Evolutionary conservation across 177 flowering plant species (phyloP).

Genomic region (Viscum album): DNA sequence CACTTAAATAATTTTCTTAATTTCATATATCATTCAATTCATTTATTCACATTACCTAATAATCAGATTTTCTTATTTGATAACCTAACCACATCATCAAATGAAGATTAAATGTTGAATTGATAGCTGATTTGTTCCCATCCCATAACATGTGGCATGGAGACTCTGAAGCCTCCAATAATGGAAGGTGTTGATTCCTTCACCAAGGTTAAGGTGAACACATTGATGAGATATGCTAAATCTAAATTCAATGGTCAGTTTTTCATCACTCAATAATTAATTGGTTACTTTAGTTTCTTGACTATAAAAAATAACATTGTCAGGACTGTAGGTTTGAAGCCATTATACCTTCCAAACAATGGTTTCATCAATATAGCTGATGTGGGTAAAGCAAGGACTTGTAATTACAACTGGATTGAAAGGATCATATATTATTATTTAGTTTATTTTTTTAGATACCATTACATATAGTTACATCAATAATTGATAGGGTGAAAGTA

Average conservation of each 20-base stretch:
- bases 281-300: background rate
- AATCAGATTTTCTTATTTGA: too few relatives aligned
- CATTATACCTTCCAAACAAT: background rate
- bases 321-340: background rate
- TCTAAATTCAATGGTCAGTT: background rate
- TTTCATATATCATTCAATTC: too few relatives aligned
- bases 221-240: background rate
- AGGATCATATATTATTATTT: too few relatives aligned
- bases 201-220: background rate
- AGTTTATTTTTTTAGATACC: too few relatives aligned
- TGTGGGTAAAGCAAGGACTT: background rate
- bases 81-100: too few relatives aligned
- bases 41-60: too few relatives aligned
- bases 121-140: too few relatives aligned
- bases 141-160: background rate
- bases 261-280: background rate
- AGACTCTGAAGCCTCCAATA: background rate
- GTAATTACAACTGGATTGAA: too few relatives aligned
- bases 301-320: too few relatives aligned
- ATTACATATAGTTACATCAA: slow-evolving; percentile 61
- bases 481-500: slow-evolving; percentile 80
- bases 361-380: background rate
- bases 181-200: background rate
- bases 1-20: too few relatives aligned
- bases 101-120: too few relatives aligned